Percentiles rank a stretch among this genome's conserved stretches.
Conservation (phyloP, 257 asterid genomes). For the Primulina tabacum region DNA sequence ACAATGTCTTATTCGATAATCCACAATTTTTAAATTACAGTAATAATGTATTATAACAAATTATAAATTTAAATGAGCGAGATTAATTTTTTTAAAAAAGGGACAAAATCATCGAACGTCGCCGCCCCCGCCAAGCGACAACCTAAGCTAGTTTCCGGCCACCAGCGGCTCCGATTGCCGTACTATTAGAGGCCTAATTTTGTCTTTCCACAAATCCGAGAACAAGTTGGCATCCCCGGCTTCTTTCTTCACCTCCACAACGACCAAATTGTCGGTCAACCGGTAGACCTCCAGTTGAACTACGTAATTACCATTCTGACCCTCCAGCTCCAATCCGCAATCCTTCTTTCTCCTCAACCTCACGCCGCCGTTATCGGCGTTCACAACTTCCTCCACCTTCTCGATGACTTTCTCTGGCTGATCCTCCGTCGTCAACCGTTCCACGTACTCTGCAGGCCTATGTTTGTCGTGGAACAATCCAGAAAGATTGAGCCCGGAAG, state of each 20-base stretch:
- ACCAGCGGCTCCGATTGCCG: slow-evolving; percentile 24
- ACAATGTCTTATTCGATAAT: no score
- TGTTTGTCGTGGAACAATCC: slow-evolving; percentile 50
- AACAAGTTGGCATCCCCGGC: slow-evolving; percentile 51
- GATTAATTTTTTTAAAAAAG: no score
- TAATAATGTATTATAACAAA: no score
- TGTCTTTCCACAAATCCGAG: slow-evolving; percentile 41
- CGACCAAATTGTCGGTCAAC: slow-evolving; percentile 48
- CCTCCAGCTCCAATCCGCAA: slow-evolving; percentile 55
- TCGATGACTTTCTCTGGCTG: slow-evolving; percentile 54
- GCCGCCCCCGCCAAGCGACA: background rate
- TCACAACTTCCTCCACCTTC: slow-evolving; percentile 50
- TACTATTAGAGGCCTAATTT: slow-evolving; percentile 48
- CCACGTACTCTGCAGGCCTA: slow-evolving; percentile 38
- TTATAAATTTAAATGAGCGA: no score
- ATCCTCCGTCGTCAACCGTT: slow-evolving; percentile 48
- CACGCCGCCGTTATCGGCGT: slow-evolving; percentile 37
- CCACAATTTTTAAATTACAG: no score
- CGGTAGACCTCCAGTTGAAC: slow-evolving; percentile 47
- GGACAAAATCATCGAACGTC: no score
- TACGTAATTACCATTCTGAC: slow-evolving; percentile 54
- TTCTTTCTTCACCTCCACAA: slow-evolving; percentile 56
- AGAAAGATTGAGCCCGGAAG: slow-evolving; percentile 65
- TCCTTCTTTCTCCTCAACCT: slow-evolving; percentile 44
- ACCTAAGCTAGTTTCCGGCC: slow-evolving; percentile 17